These are phyloP conservation scores for Phytophthora litchii DNA, from an alignment of 352 stramenopile species.

Conservation along the genomic window DNA sequence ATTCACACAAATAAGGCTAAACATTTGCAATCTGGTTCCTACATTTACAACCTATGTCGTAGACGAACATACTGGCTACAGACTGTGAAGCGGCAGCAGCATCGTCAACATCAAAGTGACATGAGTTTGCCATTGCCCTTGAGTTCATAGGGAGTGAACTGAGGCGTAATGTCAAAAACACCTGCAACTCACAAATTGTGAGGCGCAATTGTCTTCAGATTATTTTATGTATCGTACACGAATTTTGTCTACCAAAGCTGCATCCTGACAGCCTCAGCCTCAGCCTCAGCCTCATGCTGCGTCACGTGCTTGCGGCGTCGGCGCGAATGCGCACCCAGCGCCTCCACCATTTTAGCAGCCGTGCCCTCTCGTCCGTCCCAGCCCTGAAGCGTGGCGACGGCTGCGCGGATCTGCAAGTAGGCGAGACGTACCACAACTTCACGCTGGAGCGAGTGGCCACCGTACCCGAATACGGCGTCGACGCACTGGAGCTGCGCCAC, in stretches of 20 bases:
- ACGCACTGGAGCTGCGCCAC: conserved; percentile 80
- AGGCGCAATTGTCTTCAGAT: too few relatives aligned
- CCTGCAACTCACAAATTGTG: too few relatives aligned
- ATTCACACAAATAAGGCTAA: too few relatives aligned
- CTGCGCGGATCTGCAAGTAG: conserved; percentile 59
- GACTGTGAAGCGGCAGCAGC: conserved; percentile 14
- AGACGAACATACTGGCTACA: too few relatives aligned
- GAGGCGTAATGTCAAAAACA: too few relatives aligned
- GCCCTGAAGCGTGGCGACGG: conserved; percentile 51
- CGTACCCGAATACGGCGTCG: conserved; percentile 86
- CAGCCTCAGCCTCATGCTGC: conserved; percentile 30
- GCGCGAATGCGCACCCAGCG: not conserved
- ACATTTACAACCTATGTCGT: too few relatives aligned
- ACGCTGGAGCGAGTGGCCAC: conserved; percentile 54
- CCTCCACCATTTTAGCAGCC: not conserved
- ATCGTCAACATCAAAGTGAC: conserved; percentile 11
- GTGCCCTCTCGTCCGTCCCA: conserved; percentile 6
- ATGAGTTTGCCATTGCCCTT: too few relatives aligned
- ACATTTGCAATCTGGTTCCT: too few relatives aligned
- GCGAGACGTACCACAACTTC: conserved; percentile 84
- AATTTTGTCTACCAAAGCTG: not conserved
- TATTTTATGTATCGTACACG: too few relatives aligned
- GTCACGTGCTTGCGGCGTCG: conserved; percentile 25
- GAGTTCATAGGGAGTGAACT: too few relatives aligned
- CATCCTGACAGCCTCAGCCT: not conserved